Base-by-base conservation (phyloP, 2,329 filamentous ascomycete species). In the Hypoxylon sp. region DNA sequence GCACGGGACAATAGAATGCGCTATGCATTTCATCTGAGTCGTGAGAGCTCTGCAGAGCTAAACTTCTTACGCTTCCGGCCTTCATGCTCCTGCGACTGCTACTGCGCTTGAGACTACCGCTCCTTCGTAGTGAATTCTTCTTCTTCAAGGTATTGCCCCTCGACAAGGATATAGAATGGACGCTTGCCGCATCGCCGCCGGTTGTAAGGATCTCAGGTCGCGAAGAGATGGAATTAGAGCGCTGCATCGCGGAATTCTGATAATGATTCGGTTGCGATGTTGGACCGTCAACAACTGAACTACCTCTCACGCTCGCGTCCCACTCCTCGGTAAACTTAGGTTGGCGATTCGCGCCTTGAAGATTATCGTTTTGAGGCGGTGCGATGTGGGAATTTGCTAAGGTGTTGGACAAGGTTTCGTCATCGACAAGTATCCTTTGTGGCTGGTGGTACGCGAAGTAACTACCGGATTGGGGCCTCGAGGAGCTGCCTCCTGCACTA, bases 1-100 rank as follows among this genome's bases (percentile, higher is more conserved):
- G 96, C 34, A 99, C 91, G 0, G 96, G 96, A 52, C 93, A 94
- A 78, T 90, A 91, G 78, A 98, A 98, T 46, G 91, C 93, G 80
- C 92, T 98, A 77, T 94, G 91, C 72, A 86, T 84, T 77, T 93
- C 90, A 65, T 91, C 88, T 67, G 88, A 86, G 66, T 93, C 90
- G 30, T 84, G 85, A 4, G 84, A 87, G 65, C 92, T 89, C 65
- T 93, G 92, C 62, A 94, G 82, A 25, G 87, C 89, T 63, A 97
- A 84, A 75, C 94, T 97, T 73, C 90, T 89, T 56, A 98, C 93
- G 78, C 94, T 97, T 60, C 94, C 94, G 28, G 94, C 93, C 76
- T 90, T 91, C 81, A 93, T 88, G 79, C 93, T 97, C 73, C 90
- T 88, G 59, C 91, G 90, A 80, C 94, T 98, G 70, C 89, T 86